Evolutionary conservation across 768 basidiomycete species (phyloP).

Genomic region (Suillus clintonianus): DNA sequence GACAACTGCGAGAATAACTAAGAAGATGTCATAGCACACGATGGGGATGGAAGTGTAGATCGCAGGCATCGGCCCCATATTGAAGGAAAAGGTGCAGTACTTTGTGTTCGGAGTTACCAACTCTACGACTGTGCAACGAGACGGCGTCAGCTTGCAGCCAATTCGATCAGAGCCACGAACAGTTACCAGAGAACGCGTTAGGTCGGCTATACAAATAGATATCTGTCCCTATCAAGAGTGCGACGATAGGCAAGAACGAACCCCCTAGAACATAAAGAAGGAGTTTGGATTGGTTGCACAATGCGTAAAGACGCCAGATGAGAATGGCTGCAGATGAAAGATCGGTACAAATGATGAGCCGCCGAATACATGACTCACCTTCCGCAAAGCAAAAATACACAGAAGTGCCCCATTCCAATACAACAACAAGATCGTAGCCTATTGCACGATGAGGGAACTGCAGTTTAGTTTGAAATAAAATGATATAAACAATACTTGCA

Average conservation of each 20-base stretch:
- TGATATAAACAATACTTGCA: neutral
- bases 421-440: neutral
- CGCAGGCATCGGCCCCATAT: neutral
- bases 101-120: neutral
- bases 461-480: neutral
- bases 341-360: neutral
- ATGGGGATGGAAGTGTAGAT: neutral
- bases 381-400: slow-evolving; percentile 1
- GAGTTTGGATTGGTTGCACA: neutral
- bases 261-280: neutral
- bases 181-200: neutral
- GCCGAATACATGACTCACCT: neutral
- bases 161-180: neutral
- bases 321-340: neutral
- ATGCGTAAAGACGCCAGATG: neutral
- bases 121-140: neutral
- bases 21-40: neutral
- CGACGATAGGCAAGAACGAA: neutral
- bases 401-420: neutral
- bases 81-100: neutral
- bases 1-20: neutral
- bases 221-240: neutral
- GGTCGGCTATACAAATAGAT: neutral
- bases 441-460: neutral
- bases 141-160: neutral